Evolutionary conservation across 768 basidiomycete genomes (phyloP).

Genomic region (Exidia glandulosa): DNA sequence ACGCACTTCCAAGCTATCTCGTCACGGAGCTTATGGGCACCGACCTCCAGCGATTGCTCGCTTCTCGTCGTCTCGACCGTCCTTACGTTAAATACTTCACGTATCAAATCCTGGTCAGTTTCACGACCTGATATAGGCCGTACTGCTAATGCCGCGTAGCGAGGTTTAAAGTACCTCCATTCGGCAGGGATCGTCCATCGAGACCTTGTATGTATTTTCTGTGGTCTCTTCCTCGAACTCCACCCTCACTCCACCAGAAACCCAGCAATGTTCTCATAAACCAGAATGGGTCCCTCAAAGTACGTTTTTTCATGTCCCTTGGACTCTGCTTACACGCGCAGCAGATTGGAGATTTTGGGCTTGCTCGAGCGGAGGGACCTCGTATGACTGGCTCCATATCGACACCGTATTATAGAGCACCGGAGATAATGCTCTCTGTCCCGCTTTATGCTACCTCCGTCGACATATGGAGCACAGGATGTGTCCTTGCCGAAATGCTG

Average conservation of each 20-base stretch:
- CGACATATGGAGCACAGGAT: conserved; percentile 3
- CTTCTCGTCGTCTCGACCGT: neutral
- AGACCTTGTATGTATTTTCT: neutral
- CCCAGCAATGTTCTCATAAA: neutral
- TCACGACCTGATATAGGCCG: too few relatives aligned
- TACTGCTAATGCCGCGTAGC: neutral
- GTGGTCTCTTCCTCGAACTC: too few relatives aligned
- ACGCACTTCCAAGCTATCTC: neutral
- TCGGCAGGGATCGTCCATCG: neutral
- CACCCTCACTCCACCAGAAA: neutral
- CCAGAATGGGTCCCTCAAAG: neutral
- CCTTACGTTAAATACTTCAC: neutral
- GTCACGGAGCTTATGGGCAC: neutral
- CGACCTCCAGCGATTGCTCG: neutral
- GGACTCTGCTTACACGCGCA: neutral
- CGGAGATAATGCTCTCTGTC: conserved; percentile 37
- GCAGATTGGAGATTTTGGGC: conserved; percentile 31
- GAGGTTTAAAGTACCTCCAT: neutral
- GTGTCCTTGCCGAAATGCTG: conserved; percentile 26
- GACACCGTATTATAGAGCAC: conserved; percentile 35
- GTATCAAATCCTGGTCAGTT: neutral
- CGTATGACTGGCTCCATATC: conserved; percentile 26
- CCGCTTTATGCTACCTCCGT: conserved; percentile 25
- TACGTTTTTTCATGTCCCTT: neutral
- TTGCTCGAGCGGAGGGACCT: conserved; percentile 13